Conservation (phyloP, 1,284 basidiomycete genomes). For the Hypsizygus ulmarius region DNA sequence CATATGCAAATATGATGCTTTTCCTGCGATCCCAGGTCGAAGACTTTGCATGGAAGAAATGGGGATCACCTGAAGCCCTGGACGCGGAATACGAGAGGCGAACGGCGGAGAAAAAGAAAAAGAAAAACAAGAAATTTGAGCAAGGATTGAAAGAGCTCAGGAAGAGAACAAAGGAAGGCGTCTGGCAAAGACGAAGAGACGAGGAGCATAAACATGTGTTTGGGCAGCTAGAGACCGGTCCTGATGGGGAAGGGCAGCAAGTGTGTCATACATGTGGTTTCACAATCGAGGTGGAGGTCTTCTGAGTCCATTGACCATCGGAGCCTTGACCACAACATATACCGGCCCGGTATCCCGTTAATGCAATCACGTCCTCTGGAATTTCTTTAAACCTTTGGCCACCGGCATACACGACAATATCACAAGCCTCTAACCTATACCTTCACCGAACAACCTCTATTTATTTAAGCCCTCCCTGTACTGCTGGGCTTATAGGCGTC, state of each 20-base stretch:
- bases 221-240: slow-evolving; percentile 52
- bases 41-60: slow-evolving; percentile 96
- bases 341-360: too few species aligned
- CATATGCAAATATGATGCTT: slow-evolving; percentile 99
- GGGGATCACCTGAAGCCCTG: slow-evolving; percentile 90
- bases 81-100: slow-evolving; percentile 88
- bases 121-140: slow-evolving; percentile 93
- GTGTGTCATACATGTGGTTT: slow-evolving; percentile 86
- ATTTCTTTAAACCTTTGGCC: too few species aligned
- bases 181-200: slow-evolving; percentile 86
- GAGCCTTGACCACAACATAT: too few species aligned
- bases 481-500: not conserved
- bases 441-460: not conserved
- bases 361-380: too few species aligned
- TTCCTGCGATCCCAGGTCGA: slow-evolving; percentile 95
- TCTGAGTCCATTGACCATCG: too few species aligned
- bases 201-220: slow-evolving; percentile 86
- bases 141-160: slow-evolving; percentile 80
- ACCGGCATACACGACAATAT: too few species aligned
- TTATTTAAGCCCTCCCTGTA: not conserved
- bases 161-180: slow-evolving; percentile 81
- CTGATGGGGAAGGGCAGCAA: slow-evolving; percentile 61
- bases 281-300: slow-evolving; percentile 79
- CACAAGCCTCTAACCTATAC: too few species aligned
- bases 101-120: slow-evolving; percentile 81